Conservation (phyloP, 1,139 yeast species). For the Pichiaceae sp. region DNA sequence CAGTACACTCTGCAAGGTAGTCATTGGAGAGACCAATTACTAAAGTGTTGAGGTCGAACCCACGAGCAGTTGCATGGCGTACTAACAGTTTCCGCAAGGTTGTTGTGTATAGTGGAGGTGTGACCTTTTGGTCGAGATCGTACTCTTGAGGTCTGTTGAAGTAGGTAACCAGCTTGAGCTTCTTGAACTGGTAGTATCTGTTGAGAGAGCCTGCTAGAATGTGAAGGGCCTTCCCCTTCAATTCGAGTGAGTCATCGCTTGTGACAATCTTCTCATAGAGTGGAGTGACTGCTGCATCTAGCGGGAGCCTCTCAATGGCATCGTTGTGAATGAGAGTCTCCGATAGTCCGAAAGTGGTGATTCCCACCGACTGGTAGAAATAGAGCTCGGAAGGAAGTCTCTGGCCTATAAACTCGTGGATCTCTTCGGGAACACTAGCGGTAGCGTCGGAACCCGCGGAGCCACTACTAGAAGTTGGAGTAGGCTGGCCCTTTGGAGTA, state of each 20-base stretch:
- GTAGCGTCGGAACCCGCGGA: conserved; percentile 3
- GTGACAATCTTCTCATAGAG: conserved; percentile 52
- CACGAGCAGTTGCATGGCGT: conserved; percentile 20
- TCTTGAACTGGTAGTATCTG: conserved; percentile 79
- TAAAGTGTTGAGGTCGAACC: conserved; percentile 20
- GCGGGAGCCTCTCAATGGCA: conserved; percentile 57
- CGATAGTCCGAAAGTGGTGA: conserved; percentile 56
- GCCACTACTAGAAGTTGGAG: conserved; percentile 6
- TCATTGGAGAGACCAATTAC: conserved; percentile 14
- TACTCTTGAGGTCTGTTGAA: conserved; percentile 38
- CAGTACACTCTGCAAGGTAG: conserved; percentile 15
- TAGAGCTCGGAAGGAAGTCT: conserved; percentile 81
- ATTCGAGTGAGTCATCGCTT: conserved; percentile 34
- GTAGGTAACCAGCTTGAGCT: conserved; percentile 52
- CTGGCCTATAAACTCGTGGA: conserved; percentile 78
- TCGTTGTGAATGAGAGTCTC: conserved; percentile 64
- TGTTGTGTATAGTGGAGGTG: conserved; percentile 22
- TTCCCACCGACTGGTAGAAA: conserved; percentile 74
- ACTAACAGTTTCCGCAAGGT: conserved; percentile 13
- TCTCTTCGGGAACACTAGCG: conserved; percentile 55
- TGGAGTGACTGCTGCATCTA: conserved; percentile 53
- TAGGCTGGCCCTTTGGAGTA: not conserved
- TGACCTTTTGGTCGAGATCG: conserved; percentile 44
- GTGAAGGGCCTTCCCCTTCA: conserved; percentile 56
- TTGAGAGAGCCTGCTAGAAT: conserved; percentile 67